phyloP scores from a whole-genome alignment of 2,329 filamentous ascomycete species.

The Colletotrichum phormii region DNA sequence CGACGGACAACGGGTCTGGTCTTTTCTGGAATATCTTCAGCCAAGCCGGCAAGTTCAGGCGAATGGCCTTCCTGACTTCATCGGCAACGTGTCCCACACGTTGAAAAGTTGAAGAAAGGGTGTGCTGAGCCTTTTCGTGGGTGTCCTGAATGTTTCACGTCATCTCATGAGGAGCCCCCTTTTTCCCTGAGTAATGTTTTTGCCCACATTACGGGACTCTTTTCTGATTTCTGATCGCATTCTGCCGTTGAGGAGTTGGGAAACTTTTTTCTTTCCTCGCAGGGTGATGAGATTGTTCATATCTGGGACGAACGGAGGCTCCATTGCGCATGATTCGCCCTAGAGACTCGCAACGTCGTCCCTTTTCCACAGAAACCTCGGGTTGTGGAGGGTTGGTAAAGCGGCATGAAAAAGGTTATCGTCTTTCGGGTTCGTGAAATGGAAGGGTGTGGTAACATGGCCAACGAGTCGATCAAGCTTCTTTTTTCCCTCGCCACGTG shows the following conservation, averaged over 20 bases:
- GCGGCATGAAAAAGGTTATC: background rate
- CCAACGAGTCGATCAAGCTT: background rate
- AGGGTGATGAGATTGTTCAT: background rate
- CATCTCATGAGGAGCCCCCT: background rate
- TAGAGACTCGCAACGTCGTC: background rate
- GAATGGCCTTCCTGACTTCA: background rate
- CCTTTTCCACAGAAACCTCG: background rate
- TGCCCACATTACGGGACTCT: background rate
- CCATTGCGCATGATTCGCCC: background rate
- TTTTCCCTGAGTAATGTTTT: background rate
- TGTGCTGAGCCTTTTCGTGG: background rate
- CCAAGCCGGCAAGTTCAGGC: slow-evolving; percentile 5
- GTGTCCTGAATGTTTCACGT: slow-evolving; percentile 7
- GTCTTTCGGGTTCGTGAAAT: background rate
- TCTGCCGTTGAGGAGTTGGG: background rate
- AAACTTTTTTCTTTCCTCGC: background rate
- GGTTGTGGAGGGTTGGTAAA: background rate
- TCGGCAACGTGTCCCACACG: background rate
- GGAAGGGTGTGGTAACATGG: background rate
- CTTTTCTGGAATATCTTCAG: background rate
- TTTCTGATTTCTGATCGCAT: background rate
- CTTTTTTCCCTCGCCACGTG: background rate
- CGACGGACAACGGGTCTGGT: background rate
- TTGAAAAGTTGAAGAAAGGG: background rate
- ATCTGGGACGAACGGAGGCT: background rate